These are phyloP conservation scores for Cyclocybe aegerita DNA, from an alignment of 768 basidiomycete genomes.

Conservation along the genomic window DNA sequence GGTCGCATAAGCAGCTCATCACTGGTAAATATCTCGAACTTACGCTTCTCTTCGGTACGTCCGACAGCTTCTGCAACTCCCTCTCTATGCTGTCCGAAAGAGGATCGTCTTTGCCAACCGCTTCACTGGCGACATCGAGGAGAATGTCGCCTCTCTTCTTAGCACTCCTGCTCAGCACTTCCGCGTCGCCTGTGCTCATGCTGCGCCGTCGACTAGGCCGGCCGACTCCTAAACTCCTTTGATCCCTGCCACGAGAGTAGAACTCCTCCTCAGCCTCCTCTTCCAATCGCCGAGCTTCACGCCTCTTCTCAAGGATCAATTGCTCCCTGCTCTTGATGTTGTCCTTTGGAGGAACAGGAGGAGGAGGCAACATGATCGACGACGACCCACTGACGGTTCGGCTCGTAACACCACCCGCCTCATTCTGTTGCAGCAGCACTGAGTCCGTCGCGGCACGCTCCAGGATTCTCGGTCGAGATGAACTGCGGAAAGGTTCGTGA, in stretches of 20 bases:
- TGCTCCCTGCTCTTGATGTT: conserved; percentile 66
- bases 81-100: conserved; percentile 71
- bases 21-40: conserved; percentile 17
- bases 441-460: conserved; percentile 57
- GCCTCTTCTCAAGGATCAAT: conserved; percentile 68
- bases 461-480: conserved; percentile 29
- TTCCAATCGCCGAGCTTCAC: conserved; percentile 58
- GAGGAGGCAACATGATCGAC: conserved; percentile 35
- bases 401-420: conserved; percentile 34
- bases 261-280: conserved; percentile 20
- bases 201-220: conserved; percentile 66
- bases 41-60: conserved; percentile 44
- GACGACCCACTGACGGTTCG: conserved; percentile 44
- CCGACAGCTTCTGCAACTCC: conserved; percentile 66
- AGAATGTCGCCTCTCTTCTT: conserved; percentile 34
- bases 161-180: conserved; percentile 36
- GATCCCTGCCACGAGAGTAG: conserved; percentile 18
- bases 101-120: conserved; percentile 42
- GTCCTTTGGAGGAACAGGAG: conserved; percentile 62
- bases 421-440: conserved; percentile 33
- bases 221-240: conserved; percentile 35
- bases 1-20: not conserved
- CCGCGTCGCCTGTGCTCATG: conserved; percentile 77
- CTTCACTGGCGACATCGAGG: conserved; percentile 36
- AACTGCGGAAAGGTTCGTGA: conserved; percentile 11